Evolutionary conservation across 768 basidiomycete genomes (phyloP), one percentile per base, ranked within the genome.

Genomic region (Suillus paluster): DNA sequence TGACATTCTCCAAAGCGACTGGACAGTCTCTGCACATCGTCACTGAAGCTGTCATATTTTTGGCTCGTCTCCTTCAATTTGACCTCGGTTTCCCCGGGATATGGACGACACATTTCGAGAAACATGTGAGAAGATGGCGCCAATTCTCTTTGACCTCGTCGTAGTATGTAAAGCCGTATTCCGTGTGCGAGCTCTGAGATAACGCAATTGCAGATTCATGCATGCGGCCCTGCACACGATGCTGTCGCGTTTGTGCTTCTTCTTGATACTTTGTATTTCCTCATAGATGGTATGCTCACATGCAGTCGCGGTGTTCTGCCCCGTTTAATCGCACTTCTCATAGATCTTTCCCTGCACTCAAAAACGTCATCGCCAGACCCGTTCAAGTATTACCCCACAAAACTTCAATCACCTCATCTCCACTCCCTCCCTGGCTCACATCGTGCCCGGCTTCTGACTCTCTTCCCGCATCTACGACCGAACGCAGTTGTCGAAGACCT

Each of bases 21-120:
- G 63, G 73, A 38, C 70, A 67, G 15, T 58, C 67, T 6, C 68
- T 56, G 60, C 70, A 21, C 69, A 71, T 64, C 11, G 60, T 78
- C 19, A 78, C 81, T 1, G 77, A 83, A 48, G 76, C 78, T 14
- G 73, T 84, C 33, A 78, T 89, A 23, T 80, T 92, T 38, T 73
- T 92, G 33, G 82, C 84, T 3, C 86, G 91, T 2, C 75, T 93
- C 17, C 66, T 92, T 25, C 91, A 94, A 67, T 93, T 93, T 63
- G 81, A 86, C 69, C 77, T 93, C 9, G 86, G 89, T 25, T 89
- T 92, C 67, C 81, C 80, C 19, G 81, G 79, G 10, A 70, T 72
- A 5, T 91, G 89, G 88, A 85, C 84, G 3, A 63, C 77, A 3
- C 79, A 75, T 78, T 80, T 44, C 86, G 80, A 64, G 82, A 82